phyloP scores from a whole-genome alignment of 2,329 filamentous ascomycete species.

The Cladosporium sp. region DNA sequence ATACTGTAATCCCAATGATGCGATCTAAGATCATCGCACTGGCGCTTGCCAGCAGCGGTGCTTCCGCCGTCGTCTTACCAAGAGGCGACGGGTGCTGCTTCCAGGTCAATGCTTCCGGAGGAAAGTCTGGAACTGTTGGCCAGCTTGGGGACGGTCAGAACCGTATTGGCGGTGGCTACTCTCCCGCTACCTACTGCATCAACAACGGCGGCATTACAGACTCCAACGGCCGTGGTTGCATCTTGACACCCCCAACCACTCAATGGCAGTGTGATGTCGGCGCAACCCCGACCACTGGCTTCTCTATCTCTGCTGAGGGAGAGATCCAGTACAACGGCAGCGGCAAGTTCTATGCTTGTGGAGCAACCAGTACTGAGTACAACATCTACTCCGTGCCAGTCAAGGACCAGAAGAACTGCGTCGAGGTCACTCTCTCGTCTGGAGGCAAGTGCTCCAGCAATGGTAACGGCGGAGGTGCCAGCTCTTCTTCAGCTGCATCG shows the following conservation, averaged over 20 bases:
- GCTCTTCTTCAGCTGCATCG: background rate
- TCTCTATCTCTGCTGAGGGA: conserved; percentile 50
- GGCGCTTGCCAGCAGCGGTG: conserved; percentile 16
- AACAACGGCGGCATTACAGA: conserved; percentile 52
- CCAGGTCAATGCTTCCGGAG: conserved; percentile 20
- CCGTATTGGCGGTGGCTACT: conserved; percentile 46
- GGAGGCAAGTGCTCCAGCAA: conserved; percentile 20
- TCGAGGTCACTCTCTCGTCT: conserved; percentile 17
- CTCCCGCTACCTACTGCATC: conserved; percentile 48
- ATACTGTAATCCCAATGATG: background rate
- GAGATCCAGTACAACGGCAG: conserved; percentile 49
- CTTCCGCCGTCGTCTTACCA: conserved; percentile 17
- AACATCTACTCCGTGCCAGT: conserved; percentile 22
- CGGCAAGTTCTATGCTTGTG: conserved; percentile 58
- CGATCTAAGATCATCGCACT: conserved; percentile 12
- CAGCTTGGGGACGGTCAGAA: conserved; percentile 47
- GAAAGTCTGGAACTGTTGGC: conserved; percentile 19
- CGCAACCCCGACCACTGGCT: conserved; percentile 50
- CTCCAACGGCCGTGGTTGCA: conserved; percentile 55
- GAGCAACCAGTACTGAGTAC: conserved; percentile 46
- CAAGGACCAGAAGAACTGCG: conserved; percentile 18
- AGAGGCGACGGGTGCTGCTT: conserved; percentile 18
- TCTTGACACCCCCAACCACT: conserved; percentile 56
- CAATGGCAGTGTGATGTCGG: conserved; percentile 60
- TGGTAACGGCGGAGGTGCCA: background rate